phyloP scores from a whole-genome alignment of 176 grass and related monocot genomes.

The Zoysia japonica region DNA sequence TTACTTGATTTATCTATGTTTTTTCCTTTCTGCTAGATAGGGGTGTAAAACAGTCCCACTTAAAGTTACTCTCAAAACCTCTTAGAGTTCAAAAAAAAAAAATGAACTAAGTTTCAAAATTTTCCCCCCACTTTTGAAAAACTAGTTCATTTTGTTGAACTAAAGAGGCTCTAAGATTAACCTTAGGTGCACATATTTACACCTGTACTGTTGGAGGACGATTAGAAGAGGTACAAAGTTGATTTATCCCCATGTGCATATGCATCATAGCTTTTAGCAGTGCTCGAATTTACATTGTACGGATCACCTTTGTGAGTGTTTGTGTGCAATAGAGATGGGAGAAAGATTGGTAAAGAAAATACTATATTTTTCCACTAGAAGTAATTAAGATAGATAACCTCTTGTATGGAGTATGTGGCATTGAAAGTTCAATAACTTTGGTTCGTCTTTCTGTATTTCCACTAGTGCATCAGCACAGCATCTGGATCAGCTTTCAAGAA shows the following conservation, averaged over 20 bases:
- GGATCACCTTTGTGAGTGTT: neutral
- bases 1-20: neutral
- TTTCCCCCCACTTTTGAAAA: too few relatives aligned
- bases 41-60: too few relatives aligned
- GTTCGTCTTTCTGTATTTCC: conserved; percentile 39
- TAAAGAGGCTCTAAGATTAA: too few relatives aligned
- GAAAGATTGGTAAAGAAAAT: neutral
- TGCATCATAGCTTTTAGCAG: conserved; percentile 45
- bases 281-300: neutral
- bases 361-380: conserved; percentile 12
- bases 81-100: too few relatives aligned
- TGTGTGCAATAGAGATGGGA: neutral
- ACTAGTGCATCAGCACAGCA: conserved; percentile 63
- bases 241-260: conserved; percentile 30
- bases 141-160: too few relatives aligned
- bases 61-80: too few relatives aligned
- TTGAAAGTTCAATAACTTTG: conserved; percentile 42
- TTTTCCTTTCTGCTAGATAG: neutral
- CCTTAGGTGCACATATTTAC: too few relatives aligned
- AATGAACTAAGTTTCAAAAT: too few relatives aligned
- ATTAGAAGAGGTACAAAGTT: conserved; percentile 9
- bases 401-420: neutral
- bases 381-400: neutral
- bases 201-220: neutral
- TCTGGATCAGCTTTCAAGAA: conserved; percentile 92